Evolutionary conservation across 169 alveolate species (phyloP), one percentile per base, ranked within the genome.

Genomic region (Eimeria tenella): DNA sequence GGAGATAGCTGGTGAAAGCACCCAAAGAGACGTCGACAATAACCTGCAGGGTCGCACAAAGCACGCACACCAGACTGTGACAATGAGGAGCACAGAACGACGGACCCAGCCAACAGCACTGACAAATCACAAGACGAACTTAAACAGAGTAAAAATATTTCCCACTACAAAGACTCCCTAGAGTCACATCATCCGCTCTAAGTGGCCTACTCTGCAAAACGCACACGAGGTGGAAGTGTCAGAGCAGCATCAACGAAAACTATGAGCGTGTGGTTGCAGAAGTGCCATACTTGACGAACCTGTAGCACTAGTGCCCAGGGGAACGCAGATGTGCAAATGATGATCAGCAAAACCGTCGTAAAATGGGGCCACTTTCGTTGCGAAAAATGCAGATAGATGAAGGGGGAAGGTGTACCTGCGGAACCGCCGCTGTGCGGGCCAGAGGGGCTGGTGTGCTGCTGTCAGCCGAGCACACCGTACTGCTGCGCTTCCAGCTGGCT

Each of bases 361-460:
- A 63, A 84, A 84, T 42, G 65, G 55, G 68, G 81, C 77, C 81
- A 60, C 62, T 84, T 84, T 50, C 92, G 92, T 63, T 84, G 81
- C 92, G 81, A 84, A 63, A 84, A 63, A 49, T 84, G 77, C 92
- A 63, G 92, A 84, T 84, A 84, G 92, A 60, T 84, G 79, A 60
- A 60, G 92, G 92, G 70, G 92, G 92, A 60, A 84, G 92, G 92
- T 84, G 92, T 84, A 79, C 92, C 81, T 84, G 92, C 92, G 56
- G 92, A 84, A 84, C 81, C 92, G 92, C 79, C 92, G 92, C 92
- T 84, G 73, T 77, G 92, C 92, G 82, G 92, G 92, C 92, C 92
- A 84, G 92, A 84, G 92, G 92, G 92, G 92, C 92, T 84, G 92
- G 92, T 84, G 92, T 84, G 92, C 92, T 84, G 92, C 81, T 84